A percentile compares a stretch with the other conserved stretches of the same genome.
phyloP scores from a whole-genome alignment of 441 rosid species.

The Theobroma grandiflorum region DNA sequence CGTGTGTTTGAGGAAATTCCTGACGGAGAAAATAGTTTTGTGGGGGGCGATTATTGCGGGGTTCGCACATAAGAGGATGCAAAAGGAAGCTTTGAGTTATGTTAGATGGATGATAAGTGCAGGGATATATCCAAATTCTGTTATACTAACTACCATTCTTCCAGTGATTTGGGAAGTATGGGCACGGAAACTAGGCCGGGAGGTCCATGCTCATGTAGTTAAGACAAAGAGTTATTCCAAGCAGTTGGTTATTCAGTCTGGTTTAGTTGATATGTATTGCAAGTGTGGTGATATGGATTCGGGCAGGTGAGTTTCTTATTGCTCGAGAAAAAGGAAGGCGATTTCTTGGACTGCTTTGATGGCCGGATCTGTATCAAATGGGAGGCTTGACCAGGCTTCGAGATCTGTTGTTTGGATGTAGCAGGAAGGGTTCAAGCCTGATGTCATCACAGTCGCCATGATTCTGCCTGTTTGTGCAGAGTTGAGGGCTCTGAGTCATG shows the following conservation, averaged over 20 bases:
- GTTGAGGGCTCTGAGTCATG: no score
- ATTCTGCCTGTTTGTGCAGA: no score
- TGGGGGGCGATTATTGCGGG: conserved; percentile 94
- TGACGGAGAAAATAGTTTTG: no score
- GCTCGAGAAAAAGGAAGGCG: no score
- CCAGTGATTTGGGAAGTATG: conserved; percentile 70
- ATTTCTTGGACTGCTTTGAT: no score
- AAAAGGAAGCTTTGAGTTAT: conserved; percentile 63
- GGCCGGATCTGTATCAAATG: no score
- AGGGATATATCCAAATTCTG: conserved; percentile 71
- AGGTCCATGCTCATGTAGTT: conserved; percentile 74
- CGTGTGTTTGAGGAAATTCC: no score
- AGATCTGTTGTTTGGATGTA: no score
- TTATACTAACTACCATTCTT: conserved; percentile 64
- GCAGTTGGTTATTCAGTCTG: conserved; percentile 67
- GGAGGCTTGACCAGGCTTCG: no score
- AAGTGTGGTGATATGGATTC: conserved; percentile 80
- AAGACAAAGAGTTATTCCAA: no score
- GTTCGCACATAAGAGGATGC: conserved; percentile 72
- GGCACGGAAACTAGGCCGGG: conserved; percentile 64
- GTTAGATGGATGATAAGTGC: conserved; percentile 71
- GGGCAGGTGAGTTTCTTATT: conserved; percentile 59
- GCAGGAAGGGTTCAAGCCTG: no score
- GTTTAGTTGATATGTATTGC: conserved; percentile 84
- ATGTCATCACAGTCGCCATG: no score